These are phyloP conservation scores for Linum tenue DNA, from an alignment of 345 rosid species.

Conservation along the genomic window DNA sequence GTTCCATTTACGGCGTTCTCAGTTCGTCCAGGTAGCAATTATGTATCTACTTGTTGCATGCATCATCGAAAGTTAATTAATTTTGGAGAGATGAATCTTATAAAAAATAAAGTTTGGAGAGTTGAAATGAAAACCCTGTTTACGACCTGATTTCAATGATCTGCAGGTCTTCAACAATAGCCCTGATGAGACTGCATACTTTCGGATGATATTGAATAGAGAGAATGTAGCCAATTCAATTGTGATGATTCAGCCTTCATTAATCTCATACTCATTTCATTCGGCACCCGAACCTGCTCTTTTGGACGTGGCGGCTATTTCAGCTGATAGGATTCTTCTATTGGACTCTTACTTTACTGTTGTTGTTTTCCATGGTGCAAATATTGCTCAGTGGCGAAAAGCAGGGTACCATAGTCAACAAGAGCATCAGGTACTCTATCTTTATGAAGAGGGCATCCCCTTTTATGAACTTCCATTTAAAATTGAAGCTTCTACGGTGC, in stretches of 20 bases:
- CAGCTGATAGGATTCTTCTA: slow-evolving; percentile 80
- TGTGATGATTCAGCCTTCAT: slow-evolving; percentile 94
- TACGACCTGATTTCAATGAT: too few species aligned
- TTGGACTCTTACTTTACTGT: slow-evolving; percentile 75
- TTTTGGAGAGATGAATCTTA: slow-evolving; percentile 1
- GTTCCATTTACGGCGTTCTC: slow-evolving; percentile 90
- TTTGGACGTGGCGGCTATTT: slow-evolving; percentile 79
- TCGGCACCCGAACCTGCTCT: slow-evolving; percentile 77
- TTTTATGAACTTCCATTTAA: too few species aligned
- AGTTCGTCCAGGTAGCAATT: slow-evolving; percentile 75
- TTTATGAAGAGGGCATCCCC: background rate
- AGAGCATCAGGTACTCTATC: slow-evolving; percentile 65
- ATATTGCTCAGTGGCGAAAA: slow-evolving; percentile 94
- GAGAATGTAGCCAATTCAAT: slow-evolving; percentile 86
- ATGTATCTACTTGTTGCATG: background rate
- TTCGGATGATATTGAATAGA: slow-evolving; percentile 73
- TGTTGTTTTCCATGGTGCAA: slow-evolving; percentile 87
- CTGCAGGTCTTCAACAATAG: slow-evolving; percentile 91
- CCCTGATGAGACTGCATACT: slow-evolving; percentile 97
- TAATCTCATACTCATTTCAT: slow-evolving; percentile 86
- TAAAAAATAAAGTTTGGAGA: background rate
- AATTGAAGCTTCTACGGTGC: too few species aligned
- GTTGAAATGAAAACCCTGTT: too few species aligned
- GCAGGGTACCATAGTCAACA: slow-evolving; percentile 85
- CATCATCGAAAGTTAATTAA: background rate